These are phyloP conservation scores for Jamesozyma rosinii DNA, from an alignment of 805 yeast species.

Conservation along the genomic window DNA sequence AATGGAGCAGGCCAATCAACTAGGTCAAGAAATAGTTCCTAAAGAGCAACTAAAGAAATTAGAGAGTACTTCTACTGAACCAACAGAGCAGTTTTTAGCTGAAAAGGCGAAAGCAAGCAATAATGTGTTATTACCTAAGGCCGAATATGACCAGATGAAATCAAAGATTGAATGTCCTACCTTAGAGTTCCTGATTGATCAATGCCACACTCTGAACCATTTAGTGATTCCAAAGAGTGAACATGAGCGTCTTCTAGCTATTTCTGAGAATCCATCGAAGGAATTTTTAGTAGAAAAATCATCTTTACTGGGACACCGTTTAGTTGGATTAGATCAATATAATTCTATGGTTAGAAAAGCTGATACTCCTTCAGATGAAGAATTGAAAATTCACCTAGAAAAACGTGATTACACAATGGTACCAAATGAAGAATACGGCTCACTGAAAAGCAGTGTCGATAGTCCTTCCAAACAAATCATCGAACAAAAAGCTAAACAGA, in stretches of 20 bases:
- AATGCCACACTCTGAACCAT: slow-evolving; percentile 21
- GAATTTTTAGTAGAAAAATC: slow-evolving; percentile 24
- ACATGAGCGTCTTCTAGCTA: slow-evolving; percentile 9
- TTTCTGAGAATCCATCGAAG: slow-evolving; percentile 12
- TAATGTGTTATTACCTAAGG: not conserved
- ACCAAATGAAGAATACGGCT: slow-evolving; percentile 17
- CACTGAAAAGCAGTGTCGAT: slow-evolving; percentile 12
- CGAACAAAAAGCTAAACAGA: slow-evolving; percentile 13
- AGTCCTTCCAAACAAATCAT: slow-evolving; percentile 19
- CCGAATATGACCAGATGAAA: not conserved
- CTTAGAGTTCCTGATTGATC: slow-evolving; percentile 16
- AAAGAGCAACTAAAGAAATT: not conserved
- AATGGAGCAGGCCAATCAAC: not conserved
- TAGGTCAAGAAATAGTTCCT: not conserved
- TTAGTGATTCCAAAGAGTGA: slow-evolving; percentile 13
- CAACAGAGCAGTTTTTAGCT: not conserved
- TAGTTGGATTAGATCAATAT: slow-evolving; percentile 15
- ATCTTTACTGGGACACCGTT: slow-evolving; percentile 14
- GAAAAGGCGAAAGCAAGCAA: slow-evolving; percentile 1
- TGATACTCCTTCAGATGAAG: slow-evolving; percentile 10
- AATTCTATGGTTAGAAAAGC: slow-evolving; percentile 9
- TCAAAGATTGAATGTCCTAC: not conserved
- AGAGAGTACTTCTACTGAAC: not conserved
- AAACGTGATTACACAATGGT: not conserved
- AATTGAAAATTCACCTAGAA: not conserved